Percentiles rank a stretch among this genome's conserved stretches.
phyloP scores from a whole-genome alignment of 441 rosid genomes.

The Eruca vesicaria region DNA sequence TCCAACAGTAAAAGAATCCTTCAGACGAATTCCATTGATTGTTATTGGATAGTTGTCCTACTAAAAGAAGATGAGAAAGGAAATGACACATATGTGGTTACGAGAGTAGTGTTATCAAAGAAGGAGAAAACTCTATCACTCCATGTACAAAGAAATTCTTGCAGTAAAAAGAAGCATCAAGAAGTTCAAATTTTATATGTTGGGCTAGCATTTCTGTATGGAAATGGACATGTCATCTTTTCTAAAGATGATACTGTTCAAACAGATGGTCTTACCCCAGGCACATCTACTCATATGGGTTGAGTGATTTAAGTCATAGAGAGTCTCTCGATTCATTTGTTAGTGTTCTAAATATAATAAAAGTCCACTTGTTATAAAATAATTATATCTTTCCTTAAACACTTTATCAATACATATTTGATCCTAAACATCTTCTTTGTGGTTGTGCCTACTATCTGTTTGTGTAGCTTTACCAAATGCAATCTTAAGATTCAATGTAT shows the following conservation, averaged over 20 bases:
- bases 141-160: background rate
- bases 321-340: too few relatives aligned
- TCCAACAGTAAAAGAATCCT: background rate
- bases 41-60: background rate
- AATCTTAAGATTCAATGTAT: too few relatives aligned
- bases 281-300: background rate
- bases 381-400: too few relatives aligned
- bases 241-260: background rate
- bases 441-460: too few relatives aligned
- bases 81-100: background rate
- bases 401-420: too few relatives aligned
- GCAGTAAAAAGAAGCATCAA: background rate
- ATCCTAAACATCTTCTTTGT: too few relatives aligned
- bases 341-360: too few relatives aligned
- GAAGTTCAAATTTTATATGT: background rate
- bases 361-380: too few relatives aligned
- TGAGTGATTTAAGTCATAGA: too few relatives aligned
- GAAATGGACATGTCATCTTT: background rate
- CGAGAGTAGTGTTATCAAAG: background rate
- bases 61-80: background rate
- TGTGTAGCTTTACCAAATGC: too few relatives aligned
- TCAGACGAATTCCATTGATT: background rate
- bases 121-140: background rate
- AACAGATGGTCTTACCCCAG: background rate
- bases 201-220: background rate